Percentiles rank a stretch among this genome's conserved stretches.
Evolutionary conservation across 1,139 yeast species (phyloP).

Genomic region (Zhuliangozyma blackwelliae): DNA sequence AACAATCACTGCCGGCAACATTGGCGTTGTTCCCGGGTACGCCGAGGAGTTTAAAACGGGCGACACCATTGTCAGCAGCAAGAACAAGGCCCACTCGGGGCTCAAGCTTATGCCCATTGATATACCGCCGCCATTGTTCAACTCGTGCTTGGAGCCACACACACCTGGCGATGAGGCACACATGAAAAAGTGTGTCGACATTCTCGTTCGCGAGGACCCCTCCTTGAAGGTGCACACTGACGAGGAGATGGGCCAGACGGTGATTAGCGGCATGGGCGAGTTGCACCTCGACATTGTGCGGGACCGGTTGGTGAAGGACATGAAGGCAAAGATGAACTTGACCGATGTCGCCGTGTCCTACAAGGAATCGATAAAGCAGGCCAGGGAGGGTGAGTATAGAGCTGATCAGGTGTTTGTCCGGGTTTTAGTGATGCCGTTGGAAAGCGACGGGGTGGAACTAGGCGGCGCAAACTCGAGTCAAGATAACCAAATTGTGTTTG

Average conservation of each 20-base stretch:
- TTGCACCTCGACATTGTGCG: slow-evolving; percentile 84
- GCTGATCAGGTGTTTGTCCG: slow-evolving; percentile 25
- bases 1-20: slow-evolving; percentile 67
- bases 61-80: slow-evolving; percentile 73
- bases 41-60: slow-evolving; percentile 76
- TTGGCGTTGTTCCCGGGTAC: slow-evolving; percentile 84
- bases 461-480: too few relatives aligned
- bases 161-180: slow-evolving; percentile 74
- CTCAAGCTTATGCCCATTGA: slow-evolving; percentile 69
- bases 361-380: slow-evolving; percentile 58
- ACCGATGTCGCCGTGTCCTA: slow-evolving; percentile 86
- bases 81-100: slow-evolving; percentile 43
- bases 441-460: slow-evolving; percentile 31
- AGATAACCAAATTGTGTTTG: slow-evolving; percentile 35
- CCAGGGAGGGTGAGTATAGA: slow-evolving; percentile 3
- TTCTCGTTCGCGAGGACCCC: slow-evolving; percentile 67
- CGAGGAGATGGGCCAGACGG: slow-evolving; percentile 84
- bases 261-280: slow-evolving; percentile 94
- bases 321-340: slow-evolving; percentile 76
- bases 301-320: slow-evolving; percentile 70
- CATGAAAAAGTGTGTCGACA: slow-evolving; percentile 63
- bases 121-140: slow-evolving; percentile 91
- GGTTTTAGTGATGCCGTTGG: slow-evolving; percentile 51
- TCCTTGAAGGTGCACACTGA: slow-evolving; percentile 40
- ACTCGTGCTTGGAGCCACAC: slow-evolving; percentile 77